Conservation (phyloP, 768 basidiomycete species). For the Punctularia strigosozonata region DNA sequence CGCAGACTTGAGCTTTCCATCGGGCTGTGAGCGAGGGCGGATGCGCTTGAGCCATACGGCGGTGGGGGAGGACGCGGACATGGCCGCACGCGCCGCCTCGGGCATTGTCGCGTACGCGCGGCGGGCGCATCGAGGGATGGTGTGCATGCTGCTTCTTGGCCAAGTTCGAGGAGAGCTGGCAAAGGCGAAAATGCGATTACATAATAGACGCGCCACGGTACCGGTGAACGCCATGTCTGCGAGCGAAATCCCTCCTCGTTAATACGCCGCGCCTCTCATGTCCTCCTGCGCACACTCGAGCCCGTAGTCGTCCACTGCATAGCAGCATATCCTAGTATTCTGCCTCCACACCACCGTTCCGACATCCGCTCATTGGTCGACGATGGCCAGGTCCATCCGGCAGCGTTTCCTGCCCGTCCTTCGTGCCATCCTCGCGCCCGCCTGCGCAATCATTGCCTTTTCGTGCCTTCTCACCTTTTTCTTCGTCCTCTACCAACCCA, state of each 20-base stretch:
- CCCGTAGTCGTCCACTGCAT: no score
- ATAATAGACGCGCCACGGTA: no score
- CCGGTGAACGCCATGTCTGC: no score
- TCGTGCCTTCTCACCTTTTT: slow-evolving; percentile 62
- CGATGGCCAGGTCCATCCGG: slow-evolving; percentile 17
- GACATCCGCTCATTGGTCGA: background rate
- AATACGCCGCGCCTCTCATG: no score
- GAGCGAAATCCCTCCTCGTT: no score
- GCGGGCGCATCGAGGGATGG: slow-evolving; percentile 18
- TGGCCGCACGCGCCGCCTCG: slow-evolving; percentile 31
- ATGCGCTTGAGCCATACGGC: slow-evolving; percentile 62
- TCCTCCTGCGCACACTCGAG: no score
- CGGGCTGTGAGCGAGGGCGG: no score
- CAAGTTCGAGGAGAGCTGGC: no score
- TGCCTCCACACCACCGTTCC: no score
- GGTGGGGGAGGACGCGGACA: slow-evolving; percentile 60
- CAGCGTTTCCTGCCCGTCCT: slow-evolving; percentile 37
- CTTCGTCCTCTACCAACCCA: slow-evolving; percentile 75
- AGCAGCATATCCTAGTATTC: no score
- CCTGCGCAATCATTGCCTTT: slow-evolving; percentile 53
- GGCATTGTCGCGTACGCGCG: slow-evolving; percentile 31
- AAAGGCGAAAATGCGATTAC: no score
- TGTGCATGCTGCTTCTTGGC: slow-evolving; percentile 20
- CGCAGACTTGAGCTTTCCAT: no score
- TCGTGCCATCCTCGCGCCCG: slow-evolving; percentile 44